Evolutionary conservation across 345 rosid species (phyloP), one percentile per base, ranked within the genome.

Genomic region (Ricinus communis): DNA sequence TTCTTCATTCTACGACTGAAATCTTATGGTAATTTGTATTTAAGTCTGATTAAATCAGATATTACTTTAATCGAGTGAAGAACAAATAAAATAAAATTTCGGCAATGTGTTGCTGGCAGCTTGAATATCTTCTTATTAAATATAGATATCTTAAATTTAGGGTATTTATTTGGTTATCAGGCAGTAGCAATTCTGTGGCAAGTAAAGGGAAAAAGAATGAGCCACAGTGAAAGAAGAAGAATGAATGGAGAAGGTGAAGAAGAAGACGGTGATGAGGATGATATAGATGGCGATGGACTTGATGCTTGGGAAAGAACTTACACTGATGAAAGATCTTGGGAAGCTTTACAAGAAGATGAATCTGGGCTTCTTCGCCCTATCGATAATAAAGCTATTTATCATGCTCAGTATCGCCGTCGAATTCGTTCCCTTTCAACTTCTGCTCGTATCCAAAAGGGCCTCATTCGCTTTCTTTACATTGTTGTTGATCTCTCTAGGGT

Each of bases 401-500:
- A 89, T 71, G 87, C 93, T 58, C 90, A 84, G 85, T 87, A 83
- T 33, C 88, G 89, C 21, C 82, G 88, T 21, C 96, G 91, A 18
- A 91, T 90, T 47, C 93, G 89, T 21, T 67, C 87, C n/a, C 90
- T 87, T 72, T 82, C 95, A 0, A 50, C 90, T n/a, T 62, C 90
- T 63, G 76, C 88, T 77, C 85, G 91, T 19, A 89, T 95, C 38
- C 99, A 92, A 53, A 95, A 92, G 80, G 99, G 97, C 41, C 97
- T 95, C 74, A 94, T 92, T 71, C 91, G 97, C 43, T 91, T 88
- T 74, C 87, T 95, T 33, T 95, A 85, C 79, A 69, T 95, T 40
- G 91, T 92, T 76, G 77, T 92, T 46, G 97, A 92, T 81, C 90
- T 92, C 83, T 90, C 97, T 56, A 76, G 85, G 91, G 98, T 91